These are phyloP conservation scores for Corylus heterophylla DNA, from an alignment of 306 rosid species.

Conservation along the genomic window DNA sequence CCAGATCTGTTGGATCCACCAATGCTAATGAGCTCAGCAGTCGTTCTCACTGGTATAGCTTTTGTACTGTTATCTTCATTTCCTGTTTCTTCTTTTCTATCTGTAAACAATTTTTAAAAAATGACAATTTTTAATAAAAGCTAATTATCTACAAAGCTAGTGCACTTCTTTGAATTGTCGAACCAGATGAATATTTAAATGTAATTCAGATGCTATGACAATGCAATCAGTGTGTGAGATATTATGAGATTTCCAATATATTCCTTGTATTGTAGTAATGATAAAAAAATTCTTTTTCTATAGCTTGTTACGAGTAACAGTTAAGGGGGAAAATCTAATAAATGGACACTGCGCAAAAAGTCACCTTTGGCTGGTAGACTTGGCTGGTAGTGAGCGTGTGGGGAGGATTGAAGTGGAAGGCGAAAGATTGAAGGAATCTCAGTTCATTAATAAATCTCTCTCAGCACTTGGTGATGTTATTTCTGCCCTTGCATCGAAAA, in stretches of 20 bases:
- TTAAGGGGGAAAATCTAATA: constrained; percentile 69
- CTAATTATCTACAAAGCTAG: background rate
- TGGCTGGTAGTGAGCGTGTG: constrained; percentile 98
- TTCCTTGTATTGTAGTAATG: constrained; percentile 8
- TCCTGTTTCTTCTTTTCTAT: background rate
- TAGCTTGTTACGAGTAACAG: constrained; percentile 90
- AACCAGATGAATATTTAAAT: background rate
- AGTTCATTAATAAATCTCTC: constrained; percentile 90
- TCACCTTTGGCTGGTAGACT: constrained; percentile 98
- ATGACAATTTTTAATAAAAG: background rate
- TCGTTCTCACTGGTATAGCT: constrained; percentile 93
- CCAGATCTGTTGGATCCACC: constrained; percentile 95
- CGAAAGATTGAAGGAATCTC: constrained; percentile 96
- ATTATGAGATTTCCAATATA: background rate
- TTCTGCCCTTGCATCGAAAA: constrained; percentile 90
- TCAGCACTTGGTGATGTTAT: constrained; percentile 98
- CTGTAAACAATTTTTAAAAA: background rate
- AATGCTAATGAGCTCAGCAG: constrained; percentile 93
- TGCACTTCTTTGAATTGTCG: background rate
- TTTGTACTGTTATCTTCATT: constrained; percentile 10
- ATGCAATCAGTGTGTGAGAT: too few relatives aligned
- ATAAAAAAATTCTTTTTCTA: constrained; percentile 30
- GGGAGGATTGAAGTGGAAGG: constrained; percentile 98
- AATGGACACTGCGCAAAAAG: constrained; percentile 80
- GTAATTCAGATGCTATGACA: too few relatives aligned